These are phyloP conservation scores for Stenocarpella maydis DNA, from an alignment of 2,329 filamentous ascomycete genomes.

Conservation along the genomic window DNA sequence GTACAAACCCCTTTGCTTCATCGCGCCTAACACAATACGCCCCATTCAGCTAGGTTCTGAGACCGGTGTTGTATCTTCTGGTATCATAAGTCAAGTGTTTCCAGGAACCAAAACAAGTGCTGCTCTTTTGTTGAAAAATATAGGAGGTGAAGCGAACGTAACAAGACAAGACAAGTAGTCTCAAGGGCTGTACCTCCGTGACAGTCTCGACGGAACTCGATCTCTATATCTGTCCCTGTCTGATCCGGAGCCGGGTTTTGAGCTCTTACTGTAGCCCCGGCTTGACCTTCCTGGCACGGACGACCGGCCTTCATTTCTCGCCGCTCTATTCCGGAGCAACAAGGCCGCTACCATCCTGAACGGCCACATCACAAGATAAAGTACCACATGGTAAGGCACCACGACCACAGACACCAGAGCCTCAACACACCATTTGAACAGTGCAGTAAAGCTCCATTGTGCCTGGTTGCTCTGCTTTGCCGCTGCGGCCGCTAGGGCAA, in stretches of 20 bases:
- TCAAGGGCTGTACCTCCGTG: constrained; percentile 36
- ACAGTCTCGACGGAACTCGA: constrained; percentile 37
- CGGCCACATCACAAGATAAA: constrained; percentile 53
- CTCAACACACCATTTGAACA: constrained; percentile 50
- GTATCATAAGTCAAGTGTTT: constrained; percentile 17
- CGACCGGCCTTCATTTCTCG: constrained; percentile 41
- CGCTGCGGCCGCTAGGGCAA: constrained; percentile 81
- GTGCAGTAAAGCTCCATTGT: constrained; percentile 42
- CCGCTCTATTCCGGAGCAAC: constrained; percentile 43
- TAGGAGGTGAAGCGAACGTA: background rate
- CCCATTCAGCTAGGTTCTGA: background rate
- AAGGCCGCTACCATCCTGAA: constrained; percentile 49
- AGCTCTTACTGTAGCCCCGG: constrained; percentile 39
- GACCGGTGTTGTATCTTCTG: background rate
- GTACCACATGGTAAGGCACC: constrained; percentile 52
- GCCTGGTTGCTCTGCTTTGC: constrained; percentile 56
- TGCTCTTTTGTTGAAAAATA: background rate
- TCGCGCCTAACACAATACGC: background rate
- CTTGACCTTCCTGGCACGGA: constrained; percentile 36
- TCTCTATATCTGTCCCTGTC: constrained; percentile 44
- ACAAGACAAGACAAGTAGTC: background rate
- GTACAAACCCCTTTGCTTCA: background rate
- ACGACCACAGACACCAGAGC: constrained; percentile 46
- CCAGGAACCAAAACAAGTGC: constrained; percentile 2
- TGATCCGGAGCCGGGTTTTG: constrained; percentile 44